These are phyloP conservation scores for Pichia sp. DNA, from an alignment of 1,139 yeast genomes.

Conservation along the genomic window DNA sequence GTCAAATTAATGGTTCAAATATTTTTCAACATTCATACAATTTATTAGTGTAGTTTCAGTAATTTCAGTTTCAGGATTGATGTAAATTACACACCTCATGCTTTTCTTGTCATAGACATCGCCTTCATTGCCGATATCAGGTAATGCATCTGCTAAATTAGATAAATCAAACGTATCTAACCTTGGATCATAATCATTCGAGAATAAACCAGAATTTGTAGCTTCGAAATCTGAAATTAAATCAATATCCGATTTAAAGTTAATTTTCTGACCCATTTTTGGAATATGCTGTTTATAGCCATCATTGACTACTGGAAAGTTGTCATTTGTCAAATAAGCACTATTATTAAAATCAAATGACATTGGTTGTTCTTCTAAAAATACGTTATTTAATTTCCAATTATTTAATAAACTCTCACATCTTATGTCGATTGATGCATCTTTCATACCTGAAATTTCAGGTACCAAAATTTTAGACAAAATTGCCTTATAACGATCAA, in stretches of 20 bases:
- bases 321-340: not conserved
- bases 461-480: not conserved
- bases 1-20: not conserved
- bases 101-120: not conserved
- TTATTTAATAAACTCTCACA: slow-evolving; percentile 4
- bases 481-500: not conserved
- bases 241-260: slow-evolving; percentile 4
- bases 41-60: slow-evolving; percentile 2
- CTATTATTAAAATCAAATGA: slow-evolving; percentile 4
- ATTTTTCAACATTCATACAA: slow-evolving; percentile 6
- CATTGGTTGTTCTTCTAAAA: slow-evolving; percentile 1
- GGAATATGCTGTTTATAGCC: not conserved
- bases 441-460: slow-evolving; percentile 4
- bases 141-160: not conserved
- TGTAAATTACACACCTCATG: not conserved
- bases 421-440: slow-evolving; percentile 2
- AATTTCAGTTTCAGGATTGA: not conserved
- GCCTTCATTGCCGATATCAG: not conserved
- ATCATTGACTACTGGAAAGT: slow-evolving; percentile 2
- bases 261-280: not conserved
- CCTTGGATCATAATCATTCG: slow-evolving; percentile 8
- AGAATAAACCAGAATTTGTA: slow-evolving; percentile 10
- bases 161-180: not conserved
- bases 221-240: slow-evolving; percentile 6
- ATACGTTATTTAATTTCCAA: slow-evolving; percentile 2